Base-by-base conservation (phyloP, 2,329 filamentous ascomycete species). In the Paecilomyces dactylethromorphus region DNA sequence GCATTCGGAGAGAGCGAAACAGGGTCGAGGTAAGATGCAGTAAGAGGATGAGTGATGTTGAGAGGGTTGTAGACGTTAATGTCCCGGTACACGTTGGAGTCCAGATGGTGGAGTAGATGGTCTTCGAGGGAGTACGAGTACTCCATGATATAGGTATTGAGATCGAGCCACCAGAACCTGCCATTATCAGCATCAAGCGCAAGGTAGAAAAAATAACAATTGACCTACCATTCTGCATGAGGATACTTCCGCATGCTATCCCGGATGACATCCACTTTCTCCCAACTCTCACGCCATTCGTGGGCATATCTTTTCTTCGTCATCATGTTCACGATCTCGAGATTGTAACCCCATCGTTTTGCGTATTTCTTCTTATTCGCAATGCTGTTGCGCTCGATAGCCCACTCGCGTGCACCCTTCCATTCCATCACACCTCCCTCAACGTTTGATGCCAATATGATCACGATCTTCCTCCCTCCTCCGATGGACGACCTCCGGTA, bases 91-190 rank as follows among this genome's bases (percentile, higher is more conserved):
- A 90, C 87, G 65, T 88, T 83, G 54, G 84, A 80, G 56, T 82
- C 80, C 54, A 99, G 83, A 61, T 90, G 76, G 74, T 92, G 86
- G 81, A 99, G 97, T 67, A 99, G 85, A 74, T 99, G 93, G 51
- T 83, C 82, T 72, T 97, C 92, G 21, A 99, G 82, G 10, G 93
- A 96, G 74, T 92, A 91, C 21, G 86, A 87, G 3, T 92, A 91
- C 72, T 99, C 94, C 94, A 99, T 99, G 74, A 99, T 88, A 76
- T 93, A 95, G 2, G 94, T 99, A 78, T 96, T 96, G 45, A 97
- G 84, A 74, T 99, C 94, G 59, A 99, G 82, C 93, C 94, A 99
- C 94, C 94, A 99, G 69, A 99, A 94, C 92, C 92, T 96, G 71
- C 15, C 26, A 5, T 21, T 3, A 57, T 64, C 59, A 66, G 64